Evolutionary conservation across 2,329 filamentous ascomycete genomes (phyloP), one percentile per base, ranked within the genome.

Genomic region (Pseudopyricularia cyperi): DNA sequence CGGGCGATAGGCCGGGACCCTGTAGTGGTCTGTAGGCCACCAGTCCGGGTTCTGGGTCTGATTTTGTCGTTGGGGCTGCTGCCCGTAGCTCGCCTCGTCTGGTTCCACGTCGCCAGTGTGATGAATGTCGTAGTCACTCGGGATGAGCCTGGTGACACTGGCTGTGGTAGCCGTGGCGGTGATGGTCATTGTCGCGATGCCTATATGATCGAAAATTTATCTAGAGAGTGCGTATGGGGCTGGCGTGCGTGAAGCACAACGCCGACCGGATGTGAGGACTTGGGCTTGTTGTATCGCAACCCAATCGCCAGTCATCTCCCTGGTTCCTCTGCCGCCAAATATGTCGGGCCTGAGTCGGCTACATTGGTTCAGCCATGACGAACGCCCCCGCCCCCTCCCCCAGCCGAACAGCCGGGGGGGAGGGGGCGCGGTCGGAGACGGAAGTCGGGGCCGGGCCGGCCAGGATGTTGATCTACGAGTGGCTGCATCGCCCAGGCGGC

Each of bases 71-170:
- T n/a, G n/a, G n/a, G n/a, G n/a, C n/a, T n/a, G n/a, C n/a, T n/a
- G n/a, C n/a, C n/a, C n/a, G n/a, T n/a, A n/a, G 58, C 52, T 64
- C 63, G 55, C 64, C 61, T 22, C 56, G 54, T 14, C 63, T 57
- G 42, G 57, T 39, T 11, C 57, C 55, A 33, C 57, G 51, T 19
- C 51, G 9, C 19, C 14, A 5, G 52, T 51, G 4, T 32, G 59
- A 22, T 49, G 17, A 15, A 49, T 17, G 30, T 39, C 24, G n/a
- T 39, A 47, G 48, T 47, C 7, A 8, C 28, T 37, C 14, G 42
- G 17, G 14, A 32, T 34, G 19, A 44, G 12, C 17, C n/a, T 12
- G 39, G 39, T 12, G 39, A 17, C 11, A 12, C 9, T 9, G 39
- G 3, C 35, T 33, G 33, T 46, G 9, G 34, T 46, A 5, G 30